phyloP scores from a whole-genome alignment of 2,329 filamentous ascomycete species.

The Hypoxylon sp. region DNA sequence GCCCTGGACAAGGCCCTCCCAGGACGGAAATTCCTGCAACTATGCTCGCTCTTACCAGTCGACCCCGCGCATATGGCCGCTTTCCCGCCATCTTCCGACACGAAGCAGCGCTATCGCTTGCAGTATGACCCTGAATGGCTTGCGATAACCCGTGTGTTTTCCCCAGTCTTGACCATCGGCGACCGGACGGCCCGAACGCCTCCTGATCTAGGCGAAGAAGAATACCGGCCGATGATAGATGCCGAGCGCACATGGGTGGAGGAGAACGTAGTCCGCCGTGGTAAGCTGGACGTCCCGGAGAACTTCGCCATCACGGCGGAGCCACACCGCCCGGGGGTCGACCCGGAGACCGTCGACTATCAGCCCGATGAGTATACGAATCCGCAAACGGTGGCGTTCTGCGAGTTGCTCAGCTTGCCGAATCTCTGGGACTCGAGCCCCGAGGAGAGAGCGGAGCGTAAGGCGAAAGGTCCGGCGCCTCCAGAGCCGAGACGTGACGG shows the following conservation, averaged over 20 bases:
- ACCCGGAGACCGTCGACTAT: slow-evolving; percentile 69
- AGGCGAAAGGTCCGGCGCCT: slow-evolving; percentile 67
- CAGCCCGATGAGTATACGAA: slow-evolving; percentile 86
- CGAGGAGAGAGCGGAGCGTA: slow-evolving; percentile 74
- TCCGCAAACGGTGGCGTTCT: slow-evolving; percentile 86
- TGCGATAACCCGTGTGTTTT: slow-evolving; percentile 88
- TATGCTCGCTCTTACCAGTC: slow-evolving; percentile 72
- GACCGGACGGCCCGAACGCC: slow-evolving; percentile 66
- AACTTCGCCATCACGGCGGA: slow-evolving; percentile 85
- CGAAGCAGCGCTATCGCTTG: slow-evolving; percentile 67
- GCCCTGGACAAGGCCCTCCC: slow-evolving; percentile 92
- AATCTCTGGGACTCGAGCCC: slow-evolving; percentile 82
- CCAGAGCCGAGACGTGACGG: slow-evolving; percentile 46
- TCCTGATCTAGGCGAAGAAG: slow-evolving; percentile 73
- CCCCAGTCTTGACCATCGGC: slow-evolving; percentile 73
- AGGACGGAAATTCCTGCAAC: slow-evolving; percentile 82
- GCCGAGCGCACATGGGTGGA: slow-evolving; percentile 83
- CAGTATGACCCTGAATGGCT: slow-evolving; percentile 96
- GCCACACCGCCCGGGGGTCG: slow-evolving; percentile 68
- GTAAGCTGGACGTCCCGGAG: slow-evolving; percentile 76
- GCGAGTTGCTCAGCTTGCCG: slow-evolving; percentile 78
- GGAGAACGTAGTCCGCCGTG: slow-evolving; percentile 73
- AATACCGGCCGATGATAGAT: slow-evolving; percentile 76
- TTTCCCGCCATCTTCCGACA: slow-evolving; percentile 36
- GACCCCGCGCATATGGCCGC: slow-evolving; percentile 50